Conservation (phyloP, 805 yeast genomes). For the Isabelozyma heimii region DNA sequence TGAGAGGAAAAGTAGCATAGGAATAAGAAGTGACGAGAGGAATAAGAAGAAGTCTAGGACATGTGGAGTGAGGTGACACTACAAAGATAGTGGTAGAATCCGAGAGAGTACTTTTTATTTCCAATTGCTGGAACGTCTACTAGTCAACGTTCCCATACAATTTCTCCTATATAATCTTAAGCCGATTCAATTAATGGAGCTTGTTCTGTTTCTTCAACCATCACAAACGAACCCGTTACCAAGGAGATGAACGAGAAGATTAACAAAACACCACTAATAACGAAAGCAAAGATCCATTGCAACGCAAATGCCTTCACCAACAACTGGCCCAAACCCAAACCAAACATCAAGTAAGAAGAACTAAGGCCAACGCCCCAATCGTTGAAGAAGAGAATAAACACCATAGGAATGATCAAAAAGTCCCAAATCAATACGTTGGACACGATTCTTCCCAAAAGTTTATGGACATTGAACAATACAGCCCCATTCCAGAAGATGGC, state of each 20-base stretch:
- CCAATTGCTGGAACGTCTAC: too few species aligned
- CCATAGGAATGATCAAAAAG: conserved; percentile 62
- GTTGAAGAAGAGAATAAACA: conserved; percentile 53
- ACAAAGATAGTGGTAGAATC: too few species aligned
- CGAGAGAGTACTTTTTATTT: too few species aligned
- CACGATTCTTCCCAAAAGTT: conserved; percentile 59
- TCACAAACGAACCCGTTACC: conserved; percentile 26
- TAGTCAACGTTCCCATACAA: too few species aligned
- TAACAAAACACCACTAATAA: conserved; percentile 58
- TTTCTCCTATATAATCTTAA: neutral
- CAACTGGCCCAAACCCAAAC: conserved; percentile 69
- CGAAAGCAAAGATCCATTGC: conserved; percentile 83
- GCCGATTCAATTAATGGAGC: conserved; percentile 34
- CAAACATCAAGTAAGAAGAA: conserved; percentile 56
- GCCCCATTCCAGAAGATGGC: conserved; percentile 87
- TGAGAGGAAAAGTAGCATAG: too few species aligned
- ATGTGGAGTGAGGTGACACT: too few species aligned
- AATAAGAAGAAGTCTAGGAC: too few species aligned
- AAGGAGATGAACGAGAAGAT: conserved; percentile 48
- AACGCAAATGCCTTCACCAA: conserved; percentile 67
- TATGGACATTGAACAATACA: conserved; percentile 60
- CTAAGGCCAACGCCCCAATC: conserved; percentile 73
- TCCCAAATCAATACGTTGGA: conserved; percentile 80
- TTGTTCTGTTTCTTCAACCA: conserved; percentile 20
- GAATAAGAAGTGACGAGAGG: too few species aligned